phyloP scores from a whole-genome alignment of 805 yeast genomes.

The Ogataea corticis region DNA sequence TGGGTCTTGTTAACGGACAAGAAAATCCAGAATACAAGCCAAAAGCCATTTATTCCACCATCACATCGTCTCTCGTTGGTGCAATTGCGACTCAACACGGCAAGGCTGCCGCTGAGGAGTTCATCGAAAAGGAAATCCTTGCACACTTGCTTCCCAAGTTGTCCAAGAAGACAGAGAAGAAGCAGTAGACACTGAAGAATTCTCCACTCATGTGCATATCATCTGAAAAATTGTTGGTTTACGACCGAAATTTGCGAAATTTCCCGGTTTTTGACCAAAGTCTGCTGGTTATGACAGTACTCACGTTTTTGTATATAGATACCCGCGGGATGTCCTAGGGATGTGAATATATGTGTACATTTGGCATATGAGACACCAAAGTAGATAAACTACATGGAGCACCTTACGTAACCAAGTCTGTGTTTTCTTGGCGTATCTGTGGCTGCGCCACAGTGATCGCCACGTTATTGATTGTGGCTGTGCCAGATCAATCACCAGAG shows the following conservation, averaged over 20 bases:
- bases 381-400: no score
- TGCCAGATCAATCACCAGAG: slow-evolving; percentile 1
- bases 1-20: slow-evolving; percentile 37
- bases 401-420: no score
- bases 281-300: slow-evolving; percentile 2
- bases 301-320: slow-evolving; percentile 6
- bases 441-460: neutral
- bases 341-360: neutral
- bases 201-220: no score
- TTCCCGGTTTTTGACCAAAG: neutral
- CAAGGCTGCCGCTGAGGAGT: slow-evolving; percentile 54
- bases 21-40: slow-evolving; percentile 31
- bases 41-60: slow-evolving; percentile 31
- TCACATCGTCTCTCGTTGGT: slow-evolving; percentile 56
- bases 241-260: neutral
- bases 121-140: slow-evolving; percentile 54
- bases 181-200: neutral
- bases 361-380: no score
- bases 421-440: no score
- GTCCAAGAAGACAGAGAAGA: neutral
- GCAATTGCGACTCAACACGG: slow-evolving; percentile 68
- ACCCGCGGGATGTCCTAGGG: neutral
- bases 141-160: slow-evolving; percentile 6
- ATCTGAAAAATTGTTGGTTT: no score
- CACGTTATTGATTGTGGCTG: neutral